These are phyloP conservation scores for Nemania bipapillata DNA, from an alignment of 2,329 filamentous ascomycete species.

Conservation along the genomic window DNA sequence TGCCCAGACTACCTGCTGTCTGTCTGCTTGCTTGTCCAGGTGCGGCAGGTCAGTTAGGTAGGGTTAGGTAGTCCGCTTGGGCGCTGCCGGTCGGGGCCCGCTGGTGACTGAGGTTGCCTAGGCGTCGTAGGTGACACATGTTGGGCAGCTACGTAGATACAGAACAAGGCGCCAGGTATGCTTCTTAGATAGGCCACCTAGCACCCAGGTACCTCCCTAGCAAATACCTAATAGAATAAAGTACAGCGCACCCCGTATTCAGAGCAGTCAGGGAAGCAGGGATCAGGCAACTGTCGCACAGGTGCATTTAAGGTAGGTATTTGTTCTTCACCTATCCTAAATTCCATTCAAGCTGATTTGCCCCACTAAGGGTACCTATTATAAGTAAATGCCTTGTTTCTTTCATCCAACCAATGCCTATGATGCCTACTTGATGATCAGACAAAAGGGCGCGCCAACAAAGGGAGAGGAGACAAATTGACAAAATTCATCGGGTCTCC, in stretches of 20 bases:
- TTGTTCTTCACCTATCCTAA: no score
- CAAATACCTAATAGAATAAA: background rate
- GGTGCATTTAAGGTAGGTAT: no score
- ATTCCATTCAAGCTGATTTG: background rate
- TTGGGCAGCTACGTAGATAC: constrained; percentile 34
- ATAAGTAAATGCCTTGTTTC: constrained; percentile 11
- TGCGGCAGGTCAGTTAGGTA: no score
- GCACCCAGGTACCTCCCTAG: background rate
- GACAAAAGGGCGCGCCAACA: constrained; percentile 15
- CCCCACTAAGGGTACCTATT: background rate
- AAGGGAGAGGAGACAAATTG: constrained; percentile 12
- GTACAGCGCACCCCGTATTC: background rate
- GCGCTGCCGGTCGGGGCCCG: background rate
- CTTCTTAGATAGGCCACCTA: background rate
- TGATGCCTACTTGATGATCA: background rate
- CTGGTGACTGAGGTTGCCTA: background rate
- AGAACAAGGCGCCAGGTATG: background rate
- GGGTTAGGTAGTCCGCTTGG: background rate
- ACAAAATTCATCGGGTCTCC: background rate
- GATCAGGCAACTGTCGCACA: background rate
- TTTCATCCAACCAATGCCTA: background rate
- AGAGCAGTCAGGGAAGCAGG: background rate
- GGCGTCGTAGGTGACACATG: constrained; percentile 3
- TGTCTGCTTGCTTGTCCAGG: background rate
- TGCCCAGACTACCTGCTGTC: background rate